phyloP scores from a whole-genome alignment of 495 filamentous ascomycete genomes.

The Pyrenopolyporus hunteri region DNA sequence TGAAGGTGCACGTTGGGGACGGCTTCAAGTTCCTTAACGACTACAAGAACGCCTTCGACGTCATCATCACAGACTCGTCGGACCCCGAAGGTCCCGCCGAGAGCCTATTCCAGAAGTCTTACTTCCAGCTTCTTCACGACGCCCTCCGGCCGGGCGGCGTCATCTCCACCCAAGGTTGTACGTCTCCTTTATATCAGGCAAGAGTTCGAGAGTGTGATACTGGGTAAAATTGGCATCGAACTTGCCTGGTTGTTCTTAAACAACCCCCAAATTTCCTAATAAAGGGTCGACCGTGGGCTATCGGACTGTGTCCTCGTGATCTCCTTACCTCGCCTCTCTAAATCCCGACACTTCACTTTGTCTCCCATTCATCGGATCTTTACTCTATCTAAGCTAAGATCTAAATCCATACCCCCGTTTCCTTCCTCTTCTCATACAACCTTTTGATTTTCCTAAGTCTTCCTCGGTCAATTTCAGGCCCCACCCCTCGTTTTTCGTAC shows the following conservation, averaged over 20 bases:
- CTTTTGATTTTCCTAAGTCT: not conserved
- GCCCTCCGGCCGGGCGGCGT: slow-evolving; percentile 95
- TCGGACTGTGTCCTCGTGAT: slow-evolving; percentile 27
- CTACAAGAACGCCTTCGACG: slow-evolving; percentile 93
- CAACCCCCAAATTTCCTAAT: slow-evolving; percentile 21
- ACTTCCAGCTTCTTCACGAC: slow-evolving; percentile 89
- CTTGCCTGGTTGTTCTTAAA: slow-evolving; percentile 42
- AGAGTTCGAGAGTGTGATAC: slow-evolving; percentile 35
- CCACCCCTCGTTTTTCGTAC: not conserved
- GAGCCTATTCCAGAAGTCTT: slow-evolving; percentile 96
- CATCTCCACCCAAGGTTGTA: slow-evolving; percentile 99
- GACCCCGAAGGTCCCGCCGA: slow-evolving; percentile 97
- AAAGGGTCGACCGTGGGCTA: slow-evolving; percentile 35
- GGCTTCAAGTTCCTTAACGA: slow-evolving; percentile 97
- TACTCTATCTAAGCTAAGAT: slow-evolving; percentile 2
- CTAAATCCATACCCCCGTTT: not conserved
- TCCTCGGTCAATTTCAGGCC: not conserved
- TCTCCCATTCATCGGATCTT: not conserved
- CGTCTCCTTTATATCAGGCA: slow-evolving; percentile 68
- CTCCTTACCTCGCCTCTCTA: slow-evolving; percentile 30
- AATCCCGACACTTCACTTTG: not conserved
- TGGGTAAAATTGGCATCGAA: slow-evolving; percentile 35
- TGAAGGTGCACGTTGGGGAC: slow-evolving; percentile 89
- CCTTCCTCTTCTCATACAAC: not conserved
- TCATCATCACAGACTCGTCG: slow-evolving; percentile 99